phyloP scores from a whole-genome alignment of 108 stramenopile genomes.

The Thalassiosira profunda region DNA sequence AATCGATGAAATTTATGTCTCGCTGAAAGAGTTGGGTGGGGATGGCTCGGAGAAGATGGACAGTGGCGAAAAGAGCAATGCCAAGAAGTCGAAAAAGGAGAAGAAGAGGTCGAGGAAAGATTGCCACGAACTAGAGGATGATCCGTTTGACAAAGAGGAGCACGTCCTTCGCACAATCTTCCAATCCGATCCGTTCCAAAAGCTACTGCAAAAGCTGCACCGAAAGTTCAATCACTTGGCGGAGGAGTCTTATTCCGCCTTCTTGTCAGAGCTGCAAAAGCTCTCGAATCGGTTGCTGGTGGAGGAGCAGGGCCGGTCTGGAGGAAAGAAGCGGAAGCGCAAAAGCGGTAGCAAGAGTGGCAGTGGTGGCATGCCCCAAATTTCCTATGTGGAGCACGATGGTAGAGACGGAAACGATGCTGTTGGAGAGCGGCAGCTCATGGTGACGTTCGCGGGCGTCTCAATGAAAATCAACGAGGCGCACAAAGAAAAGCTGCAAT shows the following conservation, averaged over 20 bases:
- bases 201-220: conserved; percentile 25
- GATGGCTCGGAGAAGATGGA: not conserved
- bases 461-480: conserved; percentile 61
- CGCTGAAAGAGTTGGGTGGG: not conserved
- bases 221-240: conserved; percentile 25
- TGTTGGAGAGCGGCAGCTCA: conserved; percentile 16
- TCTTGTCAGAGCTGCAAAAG: conserved; percentile 37
- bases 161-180: conserved; percentile 31
- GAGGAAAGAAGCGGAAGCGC: conserved; percentile 13
- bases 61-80: not conserved
- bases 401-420: conserved; percentile 5
- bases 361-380: conserved; percentile 41
- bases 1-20: conserved; percentile 12
- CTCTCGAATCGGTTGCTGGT: conserved; percentile 21
- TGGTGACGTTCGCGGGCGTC: conserved; percentile 60
- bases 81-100: not conserved
- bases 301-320: conserved; percentile 13
- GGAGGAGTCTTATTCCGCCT: conserved; percentile 31
- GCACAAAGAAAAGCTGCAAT: conserved; percentile 68
- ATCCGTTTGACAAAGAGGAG: conserved; percentile 22
- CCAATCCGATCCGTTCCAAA: conserved; percentile 35
- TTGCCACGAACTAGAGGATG: too few relatives aligned
- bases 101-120: conserved; percentile 1
- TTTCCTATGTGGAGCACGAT: conserved; percentile 28
- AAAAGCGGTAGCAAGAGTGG: conserved; percentile 7